Base-by-base conservation (phyloP, 78 protist genomes). In the Dictyostelium firmibasis region DNA sequence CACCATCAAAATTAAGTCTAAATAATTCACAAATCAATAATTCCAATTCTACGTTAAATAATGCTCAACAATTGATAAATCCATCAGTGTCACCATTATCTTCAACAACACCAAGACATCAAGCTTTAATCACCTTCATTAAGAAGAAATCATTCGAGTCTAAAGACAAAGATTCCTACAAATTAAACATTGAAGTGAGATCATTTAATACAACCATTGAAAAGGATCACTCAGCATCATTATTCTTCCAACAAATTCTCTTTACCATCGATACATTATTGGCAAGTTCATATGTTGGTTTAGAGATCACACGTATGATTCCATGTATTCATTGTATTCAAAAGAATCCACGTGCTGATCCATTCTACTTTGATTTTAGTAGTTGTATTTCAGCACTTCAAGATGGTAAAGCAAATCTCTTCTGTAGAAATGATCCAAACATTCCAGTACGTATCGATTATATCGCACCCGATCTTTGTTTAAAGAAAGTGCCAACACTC, bases 241-340 rank as follows among this genome's bases (percentile, higher is more conserved):
- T 36, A 5, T 89, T 89, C 74, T 27, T 89, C 6, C 86, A 89
- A 25, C 94, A 89, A 35, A 20, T 89, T 6, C 47, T 89, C 2
- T 89, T 89, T 31, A 89, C 94, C 14, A 85, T 89, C 14, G 94
- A 89, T 69, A 79, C 94, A 14, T 38, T 89, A 23, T 35, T 89
- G 23, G 41, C 35, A 23, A 89, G 83, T 75, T 89, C 83, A 23
- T 89, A 89, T n/a, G 38, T 64, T 29, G 83, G 83, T 35, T 27
- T 89, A 3, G 72, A 50, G 23, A 36, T 50, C 5, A 60, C 53
- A 13, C 72, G 94, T 57, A 60, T 89, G 60, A 81, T 89, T 23
- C 96, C 96, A 67, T 92, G 96, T 47, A 92, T 57, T 13, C 96
- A 92, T 77, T 92, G 96, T 84, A 57, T 92, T 25, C 53, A 31